Evolutionary conservation across 2,329 filamentous ascomycete species (phyloP), one percentile per base, ranked within the genome.

Genomic region (Aspergillus sergii): DNA sequence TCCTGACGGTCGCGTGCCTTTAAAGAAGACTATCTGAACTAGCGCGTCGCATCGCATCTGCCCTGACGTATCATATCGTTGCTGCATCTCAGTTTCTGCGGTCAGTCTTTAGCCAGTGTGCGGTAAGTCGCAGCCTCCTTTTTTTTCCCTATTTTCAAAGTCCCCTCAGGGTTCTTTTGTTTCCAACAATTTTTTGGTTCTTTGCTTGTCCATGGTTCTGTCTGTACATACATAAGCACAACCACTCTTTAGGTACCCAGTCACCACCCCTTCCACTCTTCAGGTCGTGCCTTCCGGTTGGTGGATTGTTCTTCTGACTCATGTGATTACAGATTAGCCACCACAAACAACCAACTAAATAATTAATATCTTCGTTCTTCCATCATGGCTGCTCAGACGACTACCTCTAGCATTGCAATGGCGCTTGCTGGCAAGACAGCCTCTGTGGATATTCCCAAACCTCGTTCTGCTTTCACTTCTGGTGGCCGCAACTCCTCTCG

Each of bases 401-500:
- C 72, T 59, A 73, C 71, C 60, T 83, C 81, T 71, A 82, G 78
- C 76, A 80, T 83, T 69, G 80, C 79, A 64, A 79, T 82, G 77
- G 81, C 81, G 69, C 77, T 83, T 72, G 81, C 81, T 76, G 79
- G 79, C 74, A 82, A 81, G 76, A 82, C 81, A 65, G 80, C 79
- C 63, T 83, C 79, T 48, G 78, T 83, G 69, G 80, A 82, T 68
- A 83, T 83, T 62, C 81, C 81, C 66, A 80, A 81, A 68, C 76
- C 79, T 60, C 79, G 79, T 66, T 70, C 71, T 56, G 71, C 71
- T 64, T 69, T 76, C 66, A 66, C 71, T 62, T 62, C 64, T 30
- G 68, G 69, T 62, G 64, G 59, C 64, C 71, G 72, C 71, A 73
- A 70, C 68, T 68, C 77, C 68, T 67, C 75, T 68, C 76, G 71